These are phyloP conservation scores for Plasmopara muralis DNA, from an alignment of 352 stramenopile genomes.

Conservation along the genomic window DNA sequence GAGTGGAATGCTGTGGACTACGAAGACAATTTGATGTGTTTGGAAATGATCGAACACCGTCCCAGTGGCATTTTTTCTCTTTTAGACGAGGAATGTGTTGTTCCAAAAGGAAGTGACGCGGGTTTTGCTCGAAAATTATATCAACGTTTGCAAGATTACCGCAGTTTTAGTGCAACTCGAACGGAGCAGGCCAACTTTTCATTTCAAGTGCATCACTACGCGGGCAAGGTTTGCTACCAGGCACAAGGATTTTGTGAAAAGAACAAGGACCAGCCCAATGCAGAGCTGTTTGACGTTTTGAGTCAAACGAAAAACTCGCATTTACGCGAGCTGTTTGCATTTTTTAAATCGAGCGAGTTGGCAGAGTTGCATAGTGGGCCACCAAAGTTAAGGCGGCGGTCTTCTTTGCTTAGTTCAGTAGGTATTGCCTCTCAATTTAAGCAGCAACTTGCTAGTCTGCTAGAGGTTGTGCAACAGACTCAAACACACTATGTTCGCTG, in stretches of 20 bases:
- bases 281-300: constrained; percentile 62
- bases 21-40: constrained; percentile 62
- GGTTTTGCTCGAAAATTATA: constrained; percentile 75
- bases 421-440: constrained; percentile 91
- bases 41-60: constrained; percentile 82
- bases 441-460: constrained; percentile 87
- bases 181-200: constrained; percentile 62
- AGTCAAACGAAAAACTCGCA: constrained; percentile 52
- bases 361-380: constrained; percentile 24
- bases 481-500: constrained; percentile 98
- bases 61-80: constrained; percentile 70
- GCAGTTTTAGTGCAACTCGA: constrained; percentile 50
- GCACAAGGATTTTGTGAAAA: constrained; percentile 80
- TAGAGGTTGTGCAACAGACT: constrained; percentile 91
- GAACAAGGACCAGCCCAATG: constrained; percentile 84
- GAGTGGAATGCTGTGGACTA: constrained; percentile 64
- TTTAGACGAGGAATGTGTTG: constrained; percentile 81
- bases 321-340: constrained; percentile 58
- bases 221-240: constrained; percentile 66
- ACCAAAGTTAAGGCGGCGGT: constrained; percentile 48
- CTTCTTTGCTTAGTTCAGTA: constrained; percentile 61
- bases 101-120: constrained; percentile 71
- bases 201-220: constrained; percentile 82
- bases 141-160: constrained; percentile 49
- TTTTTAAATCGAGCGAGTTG: constrained; percentile 56